Conservation (phyloP, 495 filamentous ascomycete genomes). For the Podospora conica region DNA sequence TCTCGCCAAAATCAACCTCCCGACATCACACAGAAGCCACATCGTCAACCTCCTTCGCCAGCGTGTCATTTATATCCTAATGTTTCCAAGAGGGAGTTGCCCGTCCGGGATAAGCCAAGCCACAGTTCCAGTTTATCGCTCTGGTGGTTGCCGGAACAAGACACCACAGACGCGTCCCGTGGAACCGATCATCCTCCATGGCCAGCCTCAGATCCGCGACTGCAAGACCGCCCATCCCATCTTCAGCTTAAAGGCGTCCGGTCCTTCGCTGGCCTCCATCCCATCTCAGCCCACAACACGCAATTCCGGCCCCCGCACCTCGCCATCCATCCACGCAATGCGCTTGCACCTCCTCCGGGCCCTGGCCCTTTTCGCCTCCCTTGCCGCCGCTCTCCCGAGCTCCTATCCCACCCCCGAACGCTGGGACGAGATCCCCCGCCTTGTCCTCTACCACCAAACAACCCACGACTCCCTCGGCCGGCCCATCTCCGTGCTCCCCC, state of each 20-base stretch:
- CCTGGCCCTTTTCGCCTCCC: not conserved
- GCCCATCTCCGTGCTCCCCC: slow-evolving; percentile 67
- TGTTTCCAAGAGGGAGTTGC: not conserved
- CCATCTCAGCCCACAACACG: not conserved
- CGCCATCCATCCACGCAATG: not conserved
- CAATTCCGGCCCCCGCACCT: not conserved
- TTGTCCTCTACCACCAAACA: slow-evolving; percentile 70
- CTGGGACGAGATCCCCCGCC: slow-evolving; percentile 25
- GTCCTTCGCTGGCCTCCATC: not conserved
- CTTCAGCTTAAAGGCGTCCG: not conserved
- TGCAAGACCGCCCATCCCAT: not conserved
- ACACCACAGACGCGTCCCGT: not conserved
- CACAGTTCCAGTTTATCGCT: not conserved
- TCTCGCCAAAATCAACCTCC: not conserved
- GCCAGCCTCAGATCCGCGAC: not conserved
- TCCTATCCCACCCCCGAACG: not conserved
- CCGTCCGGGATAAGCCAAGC: not conserved
- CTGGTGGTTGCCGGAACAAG: not conserved
- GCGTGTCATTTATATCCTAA: not conserved
- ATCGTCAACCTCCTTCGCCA: not conserved
- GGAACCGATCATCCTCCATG: too few species aligned
- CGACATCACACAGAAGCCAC: not conserved
- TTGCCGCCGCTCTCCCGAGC: not conserved
- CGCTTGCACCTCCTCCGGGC: not conserved
- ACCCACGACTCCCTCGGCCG: slow-evolving; percentile 45